Base-by-base conservation (phyloP, 2,329 filamentous ascomycete genomes). In the Aciculosporium take region DNA sequence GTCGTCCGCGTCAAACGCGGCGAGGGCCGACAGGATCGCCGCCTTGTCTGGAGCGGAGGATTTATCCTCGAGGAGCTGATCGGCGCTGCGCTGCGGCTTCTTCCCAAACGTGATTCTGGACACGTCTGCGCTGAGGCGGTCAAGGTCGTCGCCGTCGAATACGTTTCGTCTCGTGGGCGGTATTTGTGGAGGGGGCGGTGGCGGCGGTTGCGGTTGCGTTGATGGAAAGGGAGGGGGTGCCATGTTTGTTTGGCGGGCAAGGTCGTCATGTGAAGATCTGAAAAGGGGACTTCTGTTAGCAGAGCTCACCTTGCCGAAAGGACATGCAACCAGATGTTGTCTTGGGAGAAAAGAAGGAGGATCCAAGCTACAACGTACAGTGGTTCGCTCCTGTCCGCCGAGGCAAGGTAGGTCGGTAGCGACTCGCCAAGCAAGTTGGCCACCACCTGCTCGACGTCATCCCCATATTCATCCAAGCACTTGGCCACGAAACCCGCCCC, bases 1-100 rank as follows among this genome's bases (percentile, higher is more conserved):
- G 50, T 96, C 91, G 52, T 96, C 89, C 0, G 81, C 81, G 62
- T 96, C 88, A 50, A 96, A 95, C 1, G 81, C 74, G 13, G 86
- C 85, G 2, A 96, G 74, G 0, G 89, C 89, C 3, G 88, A 84
- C 20, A 94, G 65, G 51, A 95, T 94, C 9, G 86, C 81, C 0
- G 86, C 84, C 63, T 93, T 94, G 52, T 79, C 79, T 2, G 81
- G 75, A 3, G 79, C 76, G 1, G 64, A 65, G 17, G 73, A 70
- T 39, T 73, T 73, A 53, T 86, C 79, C 37, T 72, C 65, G 7
- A 89, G 71, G 13, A 89, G 62, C 37, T 76, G 72, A 54, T 89
- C 84, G n/a, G 84, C 81, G 2, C 77, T 85, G 44, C 69, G 67
- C 1, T 67, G 61, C 9, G 71, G 66, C 27, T 69, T 72, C 51